Evolutionary conservation across 139 green algal species (phyloP).

Genomic region (Spirogloea muscicola): DNA sequence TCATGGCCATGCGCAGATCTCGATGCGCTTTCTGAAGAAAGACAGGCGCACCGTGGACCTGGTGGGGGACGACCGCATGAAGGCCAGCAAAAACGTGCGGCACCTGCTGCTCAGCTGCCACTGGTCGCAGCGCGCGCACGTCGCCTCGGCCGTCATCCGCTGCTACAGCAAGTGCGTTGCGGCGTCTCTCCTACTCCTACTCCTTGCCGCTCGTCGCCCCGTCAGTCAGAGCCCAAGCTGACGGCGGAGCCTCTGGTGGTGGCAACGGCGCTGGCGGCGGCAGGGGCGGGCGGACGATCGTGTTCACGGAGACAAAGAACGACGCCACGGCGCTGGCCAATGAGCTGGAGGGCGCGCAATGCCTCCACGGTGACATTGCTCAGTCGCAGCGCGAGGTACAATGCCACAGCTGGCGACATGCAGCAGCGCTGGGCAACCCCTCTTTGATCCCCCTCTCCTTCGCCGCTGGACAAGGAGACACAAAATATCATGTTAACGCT

Average conservation of each 20-base stretch:
- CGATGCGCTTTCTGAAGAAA: conserved; percentile 71
- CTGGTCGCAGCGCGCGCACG: conserved; percentile 60
- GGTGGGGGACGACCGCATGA: conserved; percentile 82
- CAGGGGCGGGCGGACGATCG: background rate
- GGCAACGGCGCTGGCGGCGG: too few species aligned
- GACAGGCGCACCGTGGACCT: conserved; percentile 81
- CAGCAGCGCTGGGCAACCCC: background rate
- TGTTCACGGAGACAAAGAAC: conserved; percentile 95
- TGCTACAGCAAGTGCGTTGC: conserved; percentile 43
- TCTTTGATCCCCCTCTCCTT: background rate
- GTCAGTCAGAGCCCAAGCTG: too few species aligned
- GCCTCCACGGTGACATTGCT: conserved; percentile 84
- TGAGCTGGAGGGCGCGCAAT: conserved; percentile 64
- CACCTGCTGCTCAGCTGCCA: conserved; percentile 90
- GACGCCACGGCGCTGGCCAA: conserved; percentile 79
- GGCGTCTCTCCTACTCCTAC: background rate
- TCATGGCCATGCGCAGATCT: too few species aligned
- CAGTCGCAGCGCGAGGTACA: conserved; percentile 62
- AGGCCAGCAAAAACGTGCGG: conserved; percentile 61
- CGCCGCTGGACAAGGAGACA: too few species aligned
- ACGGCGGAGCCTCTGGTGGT: too few species aligned
- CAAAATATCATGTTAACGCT: too few species aligned
- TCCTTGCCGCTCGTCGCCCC: background rate
- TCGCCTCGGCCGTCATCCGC: conserved; percentile 51
- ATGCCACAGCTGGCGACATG: background rate